Evolutionary conservation across 495 filamentous ascomycete species (phyloP).

Genomic region (Aspergillus affinis): DNA sequence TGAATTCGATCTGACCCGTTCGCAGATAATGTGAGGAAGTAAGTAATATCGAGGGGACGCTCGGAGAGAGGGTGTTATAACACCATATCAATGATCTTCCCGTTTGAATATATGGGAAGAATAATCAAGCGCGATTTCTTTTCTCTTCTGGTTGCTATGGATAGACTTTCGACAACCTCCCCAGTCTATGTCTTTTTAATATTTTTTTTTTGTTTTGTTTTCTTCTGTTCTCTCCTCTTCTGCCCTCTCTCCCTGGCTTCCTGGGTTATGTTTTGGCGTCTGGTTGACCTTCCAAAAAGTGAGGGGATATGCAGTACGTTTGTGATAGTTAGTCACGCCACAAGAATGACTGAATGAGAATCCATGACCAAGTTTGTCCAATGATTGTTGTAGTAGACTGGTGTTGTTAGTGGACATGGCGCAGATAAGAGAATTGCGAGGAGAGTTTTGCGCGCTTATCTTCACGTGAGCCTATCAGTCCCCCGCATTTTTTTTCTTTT

Average conservation of each 20-base stretch:
- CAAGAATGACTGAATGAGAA: background rate
- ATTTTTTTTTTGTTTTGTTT: too few species aligned
- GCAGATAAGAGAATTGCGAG: too few species aligned
- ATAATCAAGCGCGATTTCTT: background rate
- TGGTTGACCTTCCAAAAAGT: background rate
- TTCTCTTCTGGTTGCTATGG: background rate
- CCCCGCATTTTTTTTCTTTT: slow-evolving; percentile 14
- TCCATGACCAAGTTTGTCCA: background rate
- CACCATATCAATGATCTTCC: background rate
- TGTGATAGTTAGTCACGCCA: background rate
- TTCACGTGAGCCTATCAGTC: slow-evolving; percentile 16
- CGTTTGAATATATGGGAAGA: background rate
- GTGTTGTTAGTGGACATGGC: too few species aligned
- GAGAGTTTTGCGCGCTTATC: slow-evolving; percentile 8
- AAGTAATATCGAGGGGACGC: background rate
- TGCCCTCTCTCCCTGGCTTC: background rate
- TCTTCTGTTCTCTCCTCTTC: background rate
- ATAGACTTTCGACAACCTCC: background rate
- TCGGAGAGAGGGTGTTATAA: background rate
- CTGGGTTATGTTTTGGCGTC: background rate
- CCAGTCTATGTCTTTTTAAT: background rate
- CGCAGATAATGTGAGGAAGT: background rate
- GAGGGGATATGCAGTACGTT: background rate
- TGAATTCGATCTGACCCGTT: background rate
- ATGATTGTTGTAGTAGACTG: background rate